Evolutionary conservation across 176 grass and related monocot species (phyloP), one percentile per base, ranked within the genome.

Genomic region (Carex kokanica): DNA sequence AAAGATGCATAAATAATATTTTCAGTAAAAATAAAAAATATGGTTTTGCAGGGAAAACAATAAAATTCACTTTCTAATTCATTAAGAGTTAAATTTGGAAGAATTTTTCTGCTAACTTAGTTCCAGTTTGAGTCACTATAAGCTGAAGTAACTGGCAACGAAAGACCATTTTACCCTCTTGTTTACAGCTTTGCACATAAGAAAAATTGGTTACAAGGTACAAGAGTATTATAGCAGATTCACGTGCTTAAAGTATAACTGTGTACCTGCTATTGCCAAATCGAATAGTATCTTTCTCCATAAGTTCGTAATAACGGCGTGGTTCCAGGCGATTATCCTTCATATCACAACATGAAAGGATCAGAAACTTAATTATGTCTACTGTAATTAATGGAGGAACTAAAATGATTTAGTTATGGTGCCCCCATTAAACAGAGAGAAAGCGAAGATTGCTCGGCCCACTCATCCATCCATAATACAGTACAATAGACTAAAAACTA

Each of bases 221-320:
- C 60, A 86, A 21, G 36, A 45, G 12, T 65, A 78, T n/a, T 31
- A 68, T 60, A 63, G 9, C 17, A 61, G 25, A 31, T 53, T n/a
- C 54, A 40, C 12, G 62, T 66, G 1, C 0, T 61, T 81, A 73
- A 16, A 54, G 52, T 56, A 34, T 52, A 74, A 32, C 10, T 62
- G 63, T 58, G 82, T 95, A 95, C 96, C 96, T 95, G 61, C 96
- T 95, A 74, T 93, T 95, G 84, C 96, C 96, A 83, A 99, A 99
- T 82, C 88, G 91, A 65, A 99, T 86, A 31, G 90, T 99, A 80
- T 95, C 96, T 80, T 95, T 99, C 88, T 99, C 93, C 20, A 99
- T 95, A 54, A 99, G 89, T 85, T 93, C 93, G 40, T 99, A 99
- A 83, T 95, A 99, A 69, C 96, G 91, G 31, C 88, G 86, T 77